A percentile compares a stretch with the other conserved stretches of the same genome.
Conservation (phyloP, 768 basidiomycete genomes). For the Mycena vitilis region DNA sequence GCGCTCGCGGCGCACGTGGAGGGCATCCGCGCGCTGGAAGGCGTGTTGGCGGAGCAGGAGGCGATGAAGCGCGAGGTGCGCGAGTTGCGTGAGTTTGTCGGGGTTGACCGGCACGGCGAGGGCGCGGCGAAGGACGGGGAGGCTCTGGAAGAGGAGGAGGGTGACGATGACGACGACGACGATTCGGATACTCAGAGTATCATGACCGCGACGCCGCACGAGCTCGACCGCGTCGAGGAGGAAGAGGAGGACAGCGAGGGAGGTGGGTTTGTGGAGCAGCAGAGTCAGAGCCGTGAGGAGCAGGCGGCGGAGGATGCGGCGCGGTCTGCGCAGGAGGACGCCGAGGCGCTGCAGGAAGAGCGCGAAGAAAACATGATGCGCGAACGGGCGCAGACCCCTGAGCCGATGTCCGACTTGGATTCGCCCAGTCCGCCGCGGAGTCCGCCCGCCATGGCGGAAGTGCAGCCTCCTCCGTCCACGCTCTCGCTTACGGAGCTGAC, state of each 20-base stretch:
- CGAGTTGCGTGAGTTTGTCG: constrained; percentile 72
- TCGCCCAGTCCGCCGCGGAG: constrained; percentile 31
- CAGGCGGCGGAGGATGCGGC: constrained; percentile 37
- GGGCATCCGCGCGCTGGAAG: constrained; percentile 84
- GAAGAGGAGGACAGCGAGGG: constrained; percentile 41
- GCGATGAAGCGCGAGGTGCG: constrained; percentile 81
- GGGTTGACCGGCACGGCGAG: constrained; percentile 16
- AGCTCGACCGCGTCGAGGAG: constrained; percentile 36
- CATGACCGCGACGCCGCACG: constrained; percentile 73
- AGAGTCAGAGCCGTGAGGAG: too few species aligned
- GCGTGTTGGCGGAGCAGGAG: constrained; percentile 86
- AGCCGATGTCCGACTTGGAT: constrained; percentile 13
- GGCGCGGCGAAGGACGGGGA: constrained; percentile 6
- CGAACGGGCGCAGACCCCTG: constrained; percentile 34
- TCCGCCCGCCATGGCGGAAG: constrained; percentile 34
- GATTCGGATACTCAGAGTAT: constrained; percentile 79
- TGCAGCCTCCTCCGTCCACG: neutral
- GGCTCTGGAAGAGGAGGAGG: neutral
- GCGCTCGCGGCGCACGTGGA: constrained; percentile 83
- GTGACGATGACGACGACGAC: constrained; percentile 46
- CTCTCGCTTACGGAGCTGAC: constrained; percentile 66
- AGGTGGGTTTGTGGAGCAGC: too few species aligned
- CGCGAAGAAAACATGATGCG: constrained; percentile 29
- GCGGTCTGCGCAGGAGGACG: constrained; percentile 81
- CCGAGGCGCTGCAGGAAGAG: constrained; percentile 53